phyloP scores from a whole-genome alignment of 129 eudicot genomes.

The Centrapalus pauciflorus region DNA sequence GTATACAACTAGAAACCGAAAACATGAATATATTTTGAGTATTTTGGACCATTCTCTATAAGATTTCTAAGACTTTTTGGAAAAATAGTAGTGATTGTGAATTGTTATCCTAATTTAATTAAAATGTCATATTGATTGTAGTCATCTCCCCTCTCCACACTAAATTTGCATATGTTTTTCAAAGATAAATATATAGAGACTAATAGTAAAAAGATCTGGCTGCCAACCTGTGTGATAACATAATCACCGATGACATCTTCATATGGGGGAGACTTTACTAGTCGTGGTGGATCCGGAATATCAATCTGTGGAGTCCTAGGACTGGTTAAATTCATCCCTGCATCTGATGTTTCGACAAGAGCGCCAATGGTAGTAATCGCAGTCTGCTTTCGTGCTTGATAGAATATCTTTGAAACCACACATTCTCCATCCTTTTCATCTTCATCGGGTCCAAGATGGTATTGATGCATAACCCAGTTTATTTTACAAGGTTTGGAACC shows the following conservation, averaged over 20 bases:
- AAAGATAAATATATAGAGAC: too few relatives aligned
- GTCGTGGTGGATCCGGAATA: constrained; percentile 53
- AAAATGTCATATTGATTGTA: too few relatives aligned
- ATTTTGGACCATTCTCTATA: too few relatives aligned
- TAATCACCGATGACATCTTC: constrained; percentile 33
- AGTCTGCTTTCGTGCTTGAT: constrained; percentile 43
- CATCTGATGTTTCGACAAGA: constrained; percentile 26
- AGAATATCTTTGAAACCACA: constrained; percentile 75
- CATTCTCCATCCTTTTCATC: constrained; percentile 67
- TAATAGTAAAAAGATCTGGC: not conserved
- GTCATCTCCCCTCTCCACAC: too few relatives aligned
- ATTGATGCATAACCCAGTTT: constrained; percentile 95
- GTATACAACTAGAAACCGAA: too few relatives aligned
- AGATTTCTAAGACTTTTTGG: too few relatives aligned
- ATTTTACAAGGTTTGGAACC: constrained; percentile 57
- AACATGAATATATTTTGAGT: too few relatives aligned
- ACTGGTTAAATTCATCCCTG: constrained; percentile 16
- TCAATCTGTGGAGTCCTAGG: constrained; percentile 52
- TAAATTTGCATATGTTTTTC: too few relatives aligned
- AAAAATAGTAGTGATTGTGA: too few relatives aligned
- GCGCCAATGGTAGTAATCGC: constrained; percentile 6
- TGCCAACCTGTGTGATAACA: constrained; percentile 39
- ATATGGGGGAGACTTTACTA: constrained; percentile 29
- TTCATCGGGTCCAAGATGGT: constrained; percentile 64
- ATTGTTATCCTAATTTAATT: too few relatives aligned